Evolutionary conservation across 1,284 basidiomycete species (phyloP).

Genomic region (Cutaneotrichosporon sp.): DNA sequence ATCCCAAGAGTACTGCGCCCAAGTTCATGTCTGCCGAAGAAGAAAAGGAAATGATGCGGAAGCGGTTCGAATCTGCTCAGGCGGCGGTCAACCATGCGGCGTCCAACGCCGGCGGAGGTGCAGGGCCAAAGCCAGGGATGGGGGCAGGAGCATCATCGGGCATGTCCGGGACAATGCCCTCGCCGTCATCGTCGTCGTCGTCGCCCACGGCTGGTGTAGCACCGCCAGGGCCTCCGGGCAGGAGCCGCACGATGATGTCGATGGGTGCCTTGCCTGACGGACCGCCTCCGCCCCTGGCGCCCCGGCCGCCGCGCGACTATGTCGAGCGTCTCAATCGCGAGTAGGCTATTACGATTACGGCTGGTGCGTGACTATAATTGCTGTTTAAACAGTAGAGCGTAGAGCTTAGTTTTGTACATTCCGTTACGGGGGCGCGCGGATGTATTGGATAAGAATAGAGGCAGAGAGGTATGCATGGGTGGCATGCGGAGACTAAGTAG

Average conservation of each 20-base stretch:
- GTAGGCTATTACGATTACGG: no score
- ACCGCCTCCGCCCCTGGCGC: constrained; percentile 40
- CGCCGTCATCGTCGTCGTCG: not conserved
- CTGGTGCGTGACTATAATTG: no score
- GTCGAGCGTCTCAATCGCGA: constrained; percentile 15
- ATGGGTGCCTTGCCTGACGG: constrained; percentile 11
- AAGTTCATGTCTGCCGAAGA: constrained; percentile 19
- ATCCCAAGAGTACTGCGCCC: not conserved
- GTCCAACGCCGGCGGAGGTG: not conserved
- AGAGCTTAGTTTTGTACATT: no score
- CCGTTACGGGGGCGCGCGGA: no score
- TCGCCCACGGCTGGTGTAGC: not conserved
- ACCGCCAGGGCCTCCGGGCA: not conserved
- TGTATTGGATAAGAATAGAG: no score
- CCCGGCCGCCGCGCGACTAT: constrained; percentile 41
- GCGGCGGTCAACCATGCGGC: not conserved
- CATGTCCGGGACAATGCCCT: not conserved
- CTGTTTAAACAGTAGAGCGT: no score
- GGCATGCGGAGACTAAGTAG: no score
- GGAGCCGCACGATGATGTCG: not conserved
- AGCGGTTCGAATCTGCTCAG: not conserved
- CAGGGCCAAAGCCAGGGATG: no score
- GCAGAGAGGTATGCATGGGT: no score
- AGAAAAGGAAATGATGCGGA: constrained; percentile 34
- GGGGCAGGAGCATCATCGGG: no score